Conservation (phyloP, 371 early-diverging fungal species). For the Apophysomyces elegans region DNA sequence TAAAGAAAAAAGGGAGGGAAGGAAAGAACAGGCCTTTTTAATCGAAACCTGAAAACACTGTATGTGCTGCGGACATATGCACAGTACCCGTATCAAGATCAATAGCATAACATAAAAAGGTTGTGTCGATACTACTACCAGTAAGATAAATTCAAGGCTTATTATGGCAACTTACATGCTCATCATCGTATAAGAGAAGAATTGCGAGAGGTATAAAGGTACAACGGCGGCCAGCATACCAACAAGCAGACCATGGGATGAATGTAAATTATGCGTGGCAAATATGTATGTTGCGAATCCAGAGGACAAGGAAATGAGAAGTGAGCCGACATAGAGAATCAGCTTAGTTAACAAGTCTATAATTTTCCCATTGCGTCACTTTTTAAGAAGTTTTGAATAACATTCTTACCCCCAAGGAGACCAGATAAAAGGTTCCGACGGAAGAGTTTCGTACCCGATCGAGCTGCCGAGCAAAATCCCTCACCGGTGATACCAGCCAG, state of each 20-base stretch:
- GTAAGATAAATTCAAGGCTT: background rate
- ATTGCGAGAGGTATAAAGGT: constrained; percentile 70
- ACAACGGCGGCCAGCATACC: constrained; percentile 66
- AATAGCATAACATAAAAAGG: constrained; percentile 80
- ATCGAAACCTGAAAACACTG: constrained; percentile 44
- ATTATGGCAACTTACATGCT: constrained; percentile 68
- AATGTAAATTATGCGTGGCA: constrained; percentile 63
- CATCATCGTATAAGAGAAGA: constrained; percentile 73
- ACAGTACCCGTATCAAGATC: constrained; percentile 77
- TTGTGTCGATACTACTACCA: constrained; percentile 71
- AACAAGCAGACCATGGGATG: constrained; percentile 73
- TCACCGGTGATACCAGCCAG: constrained; percentile 76
- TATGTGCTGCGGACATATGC: constrained; percentile 58
- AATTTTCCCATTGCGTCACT: background rate
- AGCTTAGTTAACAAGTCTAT: constrained; percentile 60
- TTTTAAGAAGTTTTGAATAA: constrained; percentile 3
- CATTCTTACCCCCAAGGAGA: constrained; percentile 55
- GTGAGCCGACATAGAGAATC: constrained; percentile 57
- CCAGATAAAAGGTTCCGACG: constrained; percentile 74
- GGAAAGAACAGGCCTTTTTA: constrained; percentile 15
- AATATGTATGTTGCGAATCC: constrained; percentile 71
- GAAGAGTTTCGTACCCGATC: constrained; percentile 71
- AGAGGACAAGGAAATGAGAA: constrained; percentile 58
- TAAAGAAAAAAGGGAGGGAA: background rate
- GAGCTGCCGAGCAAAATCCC: constrained; percentile 62